phyloP scores from a whole-genome alignment of 2,329 filamentous ascomycete species.

The Lachnellula subtilissima region DNA sequence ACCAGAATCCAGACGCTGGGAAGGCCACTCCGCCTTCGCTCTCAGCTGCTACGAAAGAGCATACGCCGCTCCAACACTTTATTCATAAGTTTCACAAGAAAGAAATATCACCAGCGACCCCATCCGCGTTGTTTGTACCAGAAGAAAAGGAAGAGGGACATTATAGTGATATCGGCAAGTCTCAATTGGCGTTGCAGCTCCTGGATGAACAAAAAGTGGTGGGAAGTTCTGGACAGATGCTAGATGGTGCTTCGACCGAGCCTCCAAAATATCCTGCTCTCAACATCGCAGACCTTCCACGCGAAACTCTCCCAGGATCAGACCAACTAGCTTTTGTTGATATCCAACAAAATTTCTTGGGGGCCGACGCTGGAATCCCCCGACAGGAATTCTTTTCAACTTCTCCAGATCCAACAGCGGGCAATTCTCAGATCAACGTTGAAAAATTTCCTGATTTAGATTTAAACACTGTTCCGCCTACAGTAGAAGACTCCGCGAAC shows the following conservation, averaged over 20 bases:
- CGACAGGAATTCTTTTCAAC: no score
- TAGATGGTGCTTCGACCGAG: not conserved
- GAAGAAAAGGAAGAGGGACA: no score
- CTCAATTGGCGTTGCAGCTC: no score
- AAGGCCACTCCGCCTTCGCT: not conserved
- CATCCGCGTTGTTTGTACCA: no score
- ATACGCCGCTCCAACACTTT: not conserved
- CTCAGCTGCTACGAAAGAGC: not conserved
- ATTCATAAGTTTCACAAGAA: not conserved
- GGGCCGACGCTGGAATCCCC: no score
- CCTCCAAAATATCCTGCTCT: not conserved
- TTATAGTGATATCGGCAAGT: no score
- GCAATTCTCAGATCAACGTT: no score
- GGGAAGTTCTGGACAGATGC: not conserved
- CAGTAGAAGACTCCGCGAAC: no score
- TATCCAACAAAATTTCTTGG: not conserved
- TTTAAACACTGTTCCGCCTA: no score
- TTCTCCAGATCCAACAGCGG: no score
- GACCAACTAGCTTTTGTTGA: not conserved
- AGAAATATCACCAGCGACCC: not conserved
- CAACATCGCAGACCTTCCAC: not conserved
- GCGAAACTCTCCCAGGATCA: not conserved
- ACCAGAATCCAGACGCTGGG: not conserved
- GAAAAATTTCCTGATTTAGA: no score
- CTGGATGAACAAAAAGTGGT: not conserved